These are phyloP conservation scores for Tardiomyces depauwii DNA, from an alignment of 1,139 yeast species.

Conservation along the genomic window DNA sequence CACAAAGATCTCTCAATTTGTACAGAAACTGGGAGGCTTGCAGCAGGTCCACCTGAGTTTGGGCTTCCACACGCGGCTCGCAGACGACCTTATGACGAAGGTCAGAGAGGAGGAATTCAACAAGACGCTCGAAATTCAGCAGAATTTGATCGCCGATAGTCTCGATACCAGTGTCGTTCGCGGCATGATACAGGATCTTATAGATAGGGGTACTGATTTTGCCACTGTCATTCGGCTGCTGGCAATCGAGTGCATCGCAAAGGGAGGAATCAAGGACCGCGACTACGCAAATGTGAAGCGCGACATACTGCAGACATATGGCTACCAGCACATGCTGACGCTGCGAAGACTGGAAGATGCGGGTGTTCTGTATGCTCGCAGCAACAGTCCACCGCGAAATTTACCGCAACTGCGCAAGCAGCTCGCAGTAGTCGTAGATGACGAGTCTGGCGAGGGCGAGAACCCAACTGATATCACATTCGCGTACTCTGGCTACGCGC, in stretches of 20 bases:
- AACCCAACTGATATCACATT: slow-evolving; percentile 12
- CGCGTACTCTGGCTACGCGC: slow-evolving; percentile 37
- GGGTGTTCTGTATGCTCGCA: slow-evolving; percentile 24
- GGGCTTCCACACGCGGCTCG: slow-evolving; percentile 63
- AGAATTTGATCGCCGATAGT: slow-evolving; percentile 49
- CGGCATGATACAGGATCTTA: slow-evolving; percentile 36
- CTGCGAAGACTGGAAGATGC: slow-evolving; percentile 28
- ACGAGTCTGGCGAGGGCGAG: slow-evolving; percentile 15
- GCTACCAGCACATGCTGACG: slow-evolving; percentile 36
- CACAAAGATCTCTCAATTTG: slow-evolving; percentile 59
- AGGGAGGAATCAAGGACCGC: slow-evolving; percentile 53
- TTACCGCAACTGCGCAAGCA: slow-evolving; percentile 17
- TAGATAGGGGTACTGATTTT: slow-evolving; percentile 33
- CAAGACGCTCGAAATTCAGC: slow-evolving; percentile 56
- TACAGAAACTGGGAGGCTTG: slow-evolving; percentile 54
- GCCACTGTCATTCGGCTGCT: slow-evolving; percentile 37
- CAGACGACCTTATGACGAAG: slow-evolving; percentile 51
- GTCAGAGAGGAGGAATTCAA: slow-evolving; percentile 44
- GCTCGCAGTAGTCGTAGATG: slow-evolving; percentile 21
- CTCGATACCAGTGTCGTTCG: slow-evolving; percentile 45
- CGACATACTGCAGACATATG: slow-evolving; percentile 48
- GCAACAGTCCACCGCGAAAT: slow-evolving; percentile 5
- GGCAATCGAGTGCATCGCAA: slow-evolving; percentile 44
- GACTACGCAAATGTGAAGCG: slow-evolving; percentile 41
- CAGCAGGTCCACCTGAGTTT: slow-evolving; percentile 60